These are phyloP conservation scores for Cryomyces antarcticus DNA, from an alignment of 495 filamentous ascomycete species.

Conservation along the genomic window DNA sequence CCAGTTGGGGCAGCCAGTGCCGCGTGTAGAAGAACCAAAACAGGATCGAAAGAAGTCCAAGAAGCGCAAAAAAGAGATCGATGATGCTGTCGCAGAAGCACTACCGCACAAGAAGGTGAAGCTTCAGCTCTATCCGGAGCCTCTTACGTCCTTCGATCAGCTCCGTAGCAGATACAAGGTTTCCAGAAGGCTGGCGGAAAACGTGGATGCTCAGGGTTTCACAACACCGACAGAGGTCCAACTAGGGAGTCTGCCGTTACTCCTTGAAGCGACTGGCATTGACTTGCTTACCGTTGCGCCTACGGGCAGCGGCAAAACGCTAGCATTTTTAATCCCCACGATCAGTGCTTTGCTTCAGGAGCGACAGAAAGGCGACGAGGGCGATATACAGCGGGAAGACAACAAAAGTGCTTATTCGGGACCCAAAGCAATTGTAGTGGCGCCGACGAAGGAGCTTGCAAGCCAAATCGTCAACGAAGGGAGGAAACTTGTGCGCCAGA, in stretches of 20 bases:
- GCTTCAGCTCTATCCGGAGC: slow-evolving; percentile 45
- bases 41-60: slow-evolving; percentile 26
- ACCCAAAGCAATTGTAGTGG: slow-evolving; percentile 47
- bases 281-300: slow-evolving; percentile 80
- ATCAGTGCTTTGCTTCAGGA: slow-evolving; percentile 48
- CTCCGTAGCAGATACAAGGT: slow-evolving; percentile 49
- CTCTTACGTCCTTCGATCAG: slow-evolving; percentile 57
- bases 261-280: slow-evolving; percentile 31
- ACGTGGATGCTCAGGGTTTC: slow-evolving; percentile 70
- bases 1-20: slow-evolving; percentile 20
- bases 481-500: slow-evolving; percentile 56
- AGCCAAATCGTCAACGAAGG: slow-evolving; percentile 86
- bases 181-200: slow-evolving; percentile 47
- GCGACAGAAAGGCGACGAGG: slow-evolving; percentile 17
- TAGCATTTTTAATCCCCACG: slow-evolving; percentile 75
- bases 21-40: slow-evolving; percentile 22
- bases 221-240: slow-evolving; percentile 82
- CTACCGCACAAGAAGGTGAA: slow-evolving; percentile 26
- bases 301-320: slow-evolving; percentile 92
- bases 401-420: slow-evolving; percentile 2
- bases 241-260: slow-evolving; percentile 59
- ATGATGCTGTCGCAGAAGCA: slow-evolving; percentile 11
- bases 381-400: slow-evolving; percentile 21
- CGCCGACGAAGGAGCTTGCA: slow-evolving; percentile 81
- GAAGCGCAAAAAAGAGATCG: slow-evolving; percentile 15